Base-by-base conservation (phyloP, 2,329 filamentous ascomycete genomes). In the Xylaria sp. region DNA sequence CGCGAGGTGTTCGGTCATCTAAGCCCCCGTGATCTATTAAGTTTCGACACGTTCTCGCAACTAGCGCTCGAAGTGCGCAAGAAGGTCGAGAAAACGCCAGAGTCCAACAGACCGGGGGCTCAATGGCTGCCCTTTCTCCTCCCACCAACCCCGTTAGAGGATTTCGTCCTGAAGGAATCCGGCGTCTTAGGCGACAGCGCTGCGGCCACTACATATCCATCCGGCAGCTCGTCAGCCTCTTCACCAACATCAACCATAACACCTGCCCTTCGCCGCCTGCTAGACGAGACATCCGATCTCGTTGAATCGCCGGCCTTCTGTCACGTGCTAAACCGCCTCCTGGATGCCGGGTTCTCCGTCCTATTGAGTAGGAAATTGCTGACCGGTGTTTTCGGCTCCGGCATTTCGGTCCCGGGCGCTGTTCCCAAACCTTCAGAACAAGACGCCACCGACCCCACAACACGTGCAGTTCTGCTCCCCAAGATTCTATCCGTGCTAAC, bases 201-300 rank as follows among this genome's bases (percentile, higher is more conserved):
- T 31, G 73, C 75, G 76, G 66, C 80, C 70, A 44, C 76, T 71
- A 64, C 76, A 17, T 35, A 60, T 15, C 58, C 55, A 27, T 46
- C 53, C n/a, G 43, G 58, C 17, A 52, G 51, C 57, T 54, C 48
- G 6, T 59, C 54, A 8, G 33, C 65, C 70, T 27, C 72, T 15
- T 65, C 62, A 9, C 46, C 74, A 13, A 61, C 75, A 3, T 72
- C 76, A 3, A 71, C 79, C 2, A 70, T 78, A n/a, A 68, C 77
- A 11, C 75, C 80, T 29, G 81, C 84, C n/a, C 85, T 99, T 58
- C 88, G 94, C 58, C 89, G 91, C 60, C 85, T 99, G 19, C 85
- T 99, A 1, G 94, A 99, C 74, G 95, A 99, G 80, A 98, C 95
- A 1, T 91, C 94, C 38, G 95, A 99, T 74, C 85, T 99, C 23